A percentile compares a stretch with the other conserved stretches of the same genome.
Conservation (phyloP, 192 early-diverging fungal species). For the Coemansia furcata region DNA sequence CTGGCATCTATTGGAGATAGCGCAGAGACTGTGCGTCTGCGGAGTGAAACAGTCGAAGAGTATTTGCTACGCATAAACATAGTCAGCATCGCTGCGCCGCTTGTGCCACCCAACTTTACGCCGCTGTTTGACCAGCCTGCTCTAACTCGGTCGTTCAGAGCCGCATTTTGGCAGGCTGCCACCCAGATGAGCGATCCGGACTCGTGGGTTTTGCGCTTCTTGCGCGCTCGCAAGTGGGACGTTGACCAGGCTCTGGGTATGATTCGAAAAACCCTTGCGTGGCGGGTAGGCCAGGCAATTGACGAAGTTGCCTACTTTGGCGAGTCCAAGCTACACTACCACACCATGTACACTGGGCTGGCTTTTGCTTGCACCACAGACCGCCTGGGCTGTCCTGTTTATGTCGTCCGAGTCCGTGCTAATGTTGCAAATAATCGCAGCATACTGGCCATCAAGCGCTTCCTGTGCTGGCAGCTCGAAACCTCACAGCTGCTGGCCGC, state of each 20-base stretch:
- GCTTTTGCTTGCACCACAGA: constrained; percentile 56
- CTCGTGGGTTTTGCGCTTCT: constrained; percentile 68
- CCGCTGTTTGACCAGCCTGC: constrained; percentile 23
- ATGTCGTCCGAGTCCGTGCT: constrained; percentile 50
- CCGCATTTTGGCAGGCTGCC: constrained; percentile 61
- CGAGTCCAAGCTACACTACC: constrained; percentile 55
- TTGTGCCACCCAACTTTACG: constrained; percentile 16
- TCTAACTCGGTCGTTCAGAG: constrained; percentile 37
- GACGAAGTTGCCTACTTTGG: constrained; percentile 54
- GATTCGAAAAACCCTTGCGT: constrained; percentile 64
- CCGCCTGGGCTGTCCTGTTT: constrained; percentile 53
- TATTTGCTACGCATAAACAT: background rate
- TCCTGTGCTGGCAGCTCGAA: constrained; percentile 64
- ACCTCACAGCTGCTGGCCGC: constrained; percentile 55
- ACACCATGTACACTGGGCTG: constrained; percentile 55
- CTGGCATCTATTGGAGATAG: background rate
- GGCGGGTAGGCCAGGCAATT: constrained; percentile 66
- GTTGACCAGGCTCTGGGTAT: constrained; percentile 64
- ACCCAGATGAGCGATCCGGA: constrained; percentile 66
- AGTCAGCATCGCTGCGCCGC: background rate
- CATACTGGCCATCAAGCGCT: constrained; percentile 58
- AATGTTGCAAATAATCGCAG: constrained; percentile 56
- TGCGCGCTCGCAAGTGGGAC: constrained; percentile 88
- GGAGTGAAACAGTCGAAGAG: background rate
- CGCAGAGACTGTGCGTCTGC: background rate